A percentile compares a stretch with the other conserved stretches of the same genome.
Conservation (phyloP, 257 asterid genomes). For the Paulownia fortunei region DNA sequence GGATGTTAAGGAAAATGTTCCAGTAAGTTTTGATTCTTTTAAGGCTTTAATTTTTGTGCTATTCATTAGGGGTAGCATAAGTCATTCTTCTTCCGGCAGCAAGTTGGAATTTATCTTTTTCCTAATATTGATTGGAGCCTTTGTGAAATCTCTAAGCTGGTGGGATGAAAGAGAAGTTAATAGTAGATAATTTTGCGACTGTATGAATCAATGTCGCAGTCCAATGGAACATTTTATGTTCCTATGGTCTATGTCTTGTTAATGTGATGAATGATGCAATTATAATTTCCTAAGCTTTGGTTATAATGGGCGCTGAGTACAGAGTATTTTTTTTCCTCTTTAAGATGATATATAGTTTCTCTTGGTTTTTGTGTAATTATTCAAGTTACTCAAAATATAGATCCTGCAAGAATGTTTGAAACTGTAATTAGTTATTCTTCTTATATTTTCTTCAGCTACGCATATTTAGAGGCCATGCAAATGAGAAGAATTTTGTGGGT, state of each 20-base stretch:
- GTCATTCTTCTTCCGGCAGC: neutral
- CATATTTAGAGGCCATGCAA: slow-evolving; percentile 74
- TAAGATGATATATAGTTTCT: no score
- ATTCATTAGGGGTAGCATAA: neutral
- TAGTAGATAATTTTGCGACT: neutral
- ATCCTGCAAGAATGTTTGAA: neutral
- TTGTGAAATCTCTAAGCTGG: neutral
- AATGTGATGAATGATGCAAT: neutral
- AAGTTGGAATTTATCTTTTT: neutral
- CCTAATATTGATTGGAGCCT: neutral
- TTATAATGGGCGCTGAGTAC: neutral
- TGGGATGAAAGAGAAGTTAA: neutral
- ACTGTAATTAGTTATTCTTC: neutral
- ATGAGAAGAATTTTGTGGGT: slow-evolving; percentile 87
- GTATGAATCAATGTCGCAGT: neutral
- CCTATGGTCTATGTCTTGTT: neutral
- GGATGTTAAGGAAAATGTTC: slow-evolving; percentile 78
- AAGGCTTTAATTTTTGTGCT: neutral
- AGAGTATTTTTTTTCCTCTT: neutral
- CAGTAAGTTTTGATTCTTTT: slow-evolving; percentile 52
- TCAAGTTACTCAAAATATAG: no score
- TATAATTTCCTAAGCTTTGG: neutral
- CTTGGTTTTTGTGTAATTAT: neutral
- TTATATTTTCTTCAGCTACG: slow-evolving; percentile 59
- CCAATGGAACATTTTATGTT: neutral